phyloP scores from a whole-genome alignment of 257 asterid species.

The Solanum chilense region DNA sequence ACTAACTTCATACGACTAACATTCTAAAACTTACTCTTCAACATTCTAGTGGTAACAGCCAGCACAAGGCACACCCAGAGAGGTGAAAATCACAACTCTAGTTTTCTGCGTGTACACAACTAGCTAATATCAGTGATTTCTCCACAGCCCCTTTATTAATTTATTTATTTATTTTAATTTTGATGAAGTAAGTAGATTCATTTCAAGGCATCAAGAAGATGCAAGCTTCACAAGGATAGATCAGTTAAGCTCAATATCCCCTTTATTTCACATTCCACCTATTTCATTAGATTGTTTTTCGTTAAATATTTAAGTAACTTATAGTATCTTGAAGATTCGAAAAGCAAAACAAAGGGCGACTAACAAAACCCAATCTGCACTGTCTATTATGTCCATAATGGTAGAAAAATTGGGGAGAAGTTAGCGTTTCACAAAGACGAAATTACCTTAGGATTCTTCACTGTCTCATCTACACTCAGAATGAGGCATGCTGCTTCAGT shows the following conservation, averaged over 20 bases:
- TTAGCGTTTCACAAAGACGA: neutral
- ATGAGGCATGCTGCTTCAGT: constrained; percentile 91
- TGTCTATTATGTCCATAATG: neutral
- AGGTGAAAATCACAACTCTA: neutral
- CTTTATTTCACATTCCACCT: neutral
- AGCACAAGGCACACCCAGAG: neutral
- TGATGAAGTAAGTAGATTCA: too few species aligned
- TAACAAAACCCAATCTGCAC: neutral
- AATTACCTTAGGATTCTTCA: constrained; percentile 78
- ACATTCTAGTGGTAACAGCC: neutral
- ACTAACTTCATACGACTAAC: neutral
- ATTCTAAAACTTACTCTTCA: neutral
- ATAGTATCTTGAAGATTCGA: neutral
- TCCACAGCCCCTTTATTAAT: too few species aligned
- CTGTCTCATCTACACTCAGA: constrained; percentile 78
- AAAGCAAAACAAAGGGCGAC: neutral
- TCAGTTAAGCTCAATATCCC: neutral
- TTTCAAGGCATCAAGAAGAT: too few species aligned
- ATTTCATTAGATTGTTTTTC: neutral
- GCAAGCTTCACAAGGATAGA: too few species aligned
- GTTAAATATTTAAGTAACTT: neutral
- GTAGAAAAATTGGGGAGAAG: neutral
- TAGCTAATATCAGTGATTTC: neutral
- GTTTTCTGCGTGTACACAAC: neutral
- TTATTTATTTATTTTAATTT: too few species aligned